Evolutionary conservation across 2,329 filamentous ascomycete species (phyloP).

Genomic region (Paracamarosporium sp.): DNA sequence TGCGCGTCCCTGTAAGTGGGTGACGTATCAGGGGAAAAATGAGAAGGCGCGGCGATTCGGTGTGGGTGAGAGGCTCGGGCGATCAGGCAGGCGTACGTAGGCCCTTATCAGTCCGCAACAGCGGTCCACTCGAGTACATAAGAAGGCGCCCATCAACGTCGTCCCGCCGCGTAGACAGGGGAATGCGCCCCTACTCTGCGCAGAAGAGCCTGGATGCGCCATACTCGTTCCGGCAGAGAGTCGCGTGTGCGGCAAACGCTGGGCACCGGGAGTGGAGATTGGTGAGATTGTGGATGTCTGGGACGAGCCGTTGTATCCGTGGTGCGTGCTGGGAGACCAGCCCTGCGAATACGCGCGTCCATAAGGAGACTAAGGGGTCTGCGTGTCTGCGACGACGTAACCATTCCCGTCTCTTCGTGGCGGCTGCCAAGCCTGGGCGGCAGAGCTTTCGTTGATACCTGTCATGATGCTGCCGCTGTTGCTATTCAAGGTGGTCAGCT

Average conservation of each 20-base stretch:
- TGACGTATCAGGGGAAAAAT: background rate
- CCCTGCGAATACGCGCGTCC: constrained; percentile 18
- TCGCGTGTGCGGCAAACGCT: constrained; percentile 10
- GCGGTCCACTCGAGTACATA: background rate
- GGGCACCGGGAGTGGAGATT: constrained; percentile 6
- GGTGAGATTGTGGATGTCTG: background rate
- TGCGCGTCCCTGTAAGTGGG: background rate
- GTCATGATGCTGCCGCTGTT: background rate
- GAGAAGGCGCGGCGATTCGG: background rate
- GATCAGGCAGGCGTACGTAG: background rate
- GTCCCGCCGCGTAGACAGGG: constrained; percentile 3
- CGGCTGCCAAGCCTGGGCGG: background rate
- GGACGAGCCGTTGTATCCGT: constrained; percentile 6
- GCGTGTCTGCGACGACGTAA: background rate
- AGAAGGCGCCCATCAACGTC: background rate
- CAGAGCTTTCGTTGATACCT: background rate
- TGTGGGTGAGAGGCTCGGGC: background rate
- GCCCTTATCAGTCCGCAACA: background rate
- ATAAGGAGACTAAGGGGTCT: background rate
- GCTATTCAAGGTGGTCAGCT: background rate
- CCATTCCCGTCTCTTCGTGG: background rate
- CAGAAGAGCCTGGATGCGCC: background rate
- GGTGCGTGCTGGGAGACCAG: background rate
- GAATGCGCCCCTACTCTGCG: background rate
- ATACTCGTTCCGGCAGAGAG: background rate